Base-by-base conservation (phyloP, 2,329 filamentous ascomycete species). In the Fusarium decemcellulare region DNA sequence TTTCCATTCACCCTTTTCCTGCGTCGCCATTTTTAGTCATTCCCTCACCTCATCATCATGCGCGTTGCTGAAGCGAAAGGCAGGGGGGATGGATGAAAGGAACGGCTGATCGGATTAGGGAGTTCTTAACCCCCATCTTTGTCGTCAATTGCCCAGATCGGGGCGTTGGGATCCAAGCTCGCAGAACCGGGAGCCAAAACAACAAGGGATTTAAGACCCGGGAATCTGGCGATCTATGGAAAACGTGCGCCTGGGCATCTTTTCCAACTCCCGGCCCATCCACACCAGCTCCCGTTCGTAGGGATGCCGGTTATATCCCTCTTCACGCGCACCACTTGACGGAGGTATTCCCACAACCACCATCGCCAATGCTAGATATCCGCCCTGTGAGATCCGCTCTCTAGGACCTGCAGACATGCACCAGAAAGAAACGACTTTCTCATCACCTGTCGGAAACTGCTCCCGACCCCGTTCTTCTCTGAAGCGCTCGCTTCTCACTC, bases 111-210 rank as follows among this genome's bases (percentile, higher is more conserved):
- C 30, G n/a, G 43, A 40, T 27, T 11, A 48, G 12, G 43, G 42
- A 47, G 16, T 47, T 58, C 29, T 44, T 30, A 40, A 32, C 27
- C 44, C 55, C 32, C 39, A 8, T 36, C 27, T 8, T 39, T 34
- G 18, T 42, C 18, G 18, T 34, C 39, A 42, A 46, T 39, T 65
- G 16, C 40, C 50, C 46, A 30, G 40, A 65, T 61, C 43, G 37
- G 42, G 67, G 50, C 52, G 57, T 46, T 27, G 63, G 51, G 53
- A 70, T 70, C 56, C 59, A 54, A 70, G 59, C 47, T 55, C 23
- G 36, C 55, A 48, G 59, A 64, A 53, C 48, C 54, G 30, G 67
- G 54, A 32, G 34, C 43, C 34, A 63, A 40, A 47, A 29, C 37
- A 51, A 40, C 40, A 56, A 29, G 12, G 48, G 30, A 32, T 29